Evolutionary conservation across 495 filamentous ascomycete species (phyloP).

Genomic region (Trichoderma asperelloides): DNA sequence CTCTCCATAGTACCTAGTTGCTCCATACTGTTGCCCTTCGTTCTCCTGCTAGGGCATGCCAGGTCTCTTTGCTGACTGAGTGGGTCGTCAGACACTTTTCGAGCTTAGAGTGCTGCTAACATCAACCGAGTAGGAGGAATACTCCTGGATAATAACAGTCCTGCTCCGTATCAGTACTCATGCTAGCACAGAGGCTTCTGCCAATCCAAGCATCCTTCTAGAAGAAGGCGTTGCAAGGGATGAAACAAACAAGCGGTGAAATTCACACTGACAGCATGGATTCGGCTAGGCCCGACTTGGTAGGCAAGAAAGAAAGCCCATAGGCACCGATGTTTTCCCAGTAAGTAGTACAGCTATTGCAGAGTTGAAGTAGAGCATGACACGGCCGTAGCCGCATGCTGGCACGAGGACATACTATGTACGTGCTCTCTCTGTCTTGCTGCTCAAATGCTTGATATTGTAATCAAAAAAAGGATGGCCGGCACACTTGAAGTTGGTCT

Average conservation of each 20-base stretch:
- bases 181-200: neutral
- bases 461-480: too few species aligned
- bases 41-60: neutral
- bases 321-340: too few species aligned
- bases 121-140: neutral
- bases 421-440: too few species aligned
- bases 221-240: neutral
- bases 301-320: too few species aligned
- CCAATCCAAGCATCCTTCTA: neutral
- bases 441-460: too few species aligned
- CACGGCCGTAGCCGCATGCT: too few species aligned
- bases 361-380: too few species aligned
- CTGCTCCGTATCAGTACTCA: neutral
- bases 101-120: neutral
- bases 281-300: neutral
- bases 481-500: neutral
- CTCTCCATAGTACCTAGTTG: neutral
- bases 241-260: neutral
- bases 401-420: too few species aligned
- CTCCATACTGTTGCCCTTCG: neutral
- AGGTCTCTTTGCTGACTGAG: slow-evolving; percentile 2
- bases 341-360: too few species aligned
- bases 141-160: neutral
- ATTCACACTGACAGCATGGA: neutral
- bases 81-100: neutral